Evolutionary conservation across 805 yeast genomes (phyloP).

Genomic region (Myxozyma lipomycoides): DNA sequence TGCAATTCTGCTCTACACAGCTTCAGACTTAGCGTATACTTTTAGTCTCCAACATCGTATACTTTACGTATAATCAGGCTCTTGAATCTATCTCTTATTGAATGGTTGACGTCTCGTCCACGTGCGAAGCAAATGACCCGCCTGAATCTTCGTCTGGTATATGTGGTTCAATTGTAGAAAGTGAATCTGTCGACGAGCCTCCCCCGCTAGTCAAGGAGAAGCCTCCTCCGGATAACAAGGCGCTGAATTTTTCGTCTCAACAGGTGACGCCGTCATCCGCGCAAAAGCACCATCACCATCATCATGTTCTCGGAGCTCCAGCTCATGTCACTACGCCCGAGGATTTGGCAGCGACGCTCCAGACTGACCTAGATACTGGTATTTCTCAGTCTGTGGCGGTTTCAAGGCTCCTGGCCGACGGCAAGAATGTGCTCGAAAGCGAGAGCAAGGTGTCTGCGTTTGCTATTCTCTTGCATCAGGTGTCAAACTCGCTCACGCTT

Average conservation of each 20-base stretch:
- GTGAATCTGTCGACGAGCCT: constrained; percentile 22
- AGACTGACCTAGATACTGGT: constrained; percentile 44
- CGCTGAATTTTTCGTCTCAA: background rate
- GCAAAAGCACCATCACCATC: constrained; percentile 13
- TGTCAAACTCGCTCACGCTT: constrained; percentile 74
- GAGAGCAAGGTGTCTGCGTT: constrained; percentile 52
- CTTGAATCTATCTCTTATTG: too few relatives aligned
- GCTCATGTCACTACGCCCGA: constrained; percentile 19
- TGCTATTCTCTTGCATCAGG: constrained; percentile 59
- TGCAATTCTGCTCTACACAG: too few relatives aligned
- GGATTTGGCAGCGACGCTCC: constrained; percentile 14
- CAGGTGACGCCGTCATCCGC: background rate
- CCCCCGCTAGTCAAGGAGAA: constrained; percentile 17
- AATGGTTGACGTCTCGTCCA: constrained; percentile 24
- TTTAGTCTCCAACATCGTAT: too few relatives aligned
- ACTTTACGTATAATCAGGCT: too few relatives aligned
- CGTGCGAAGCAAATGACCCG: constrained; percentile 26
- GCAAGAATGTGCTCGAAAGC: constrained; percentile 64
- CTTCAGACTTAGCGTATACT: too few relatives aligned
- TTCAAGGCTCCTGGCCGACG: constrained; percentile 40
- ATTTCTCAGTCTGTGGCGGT: constrained; percentile 41
- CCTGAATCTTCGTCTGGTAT: constrained; percentile 26
- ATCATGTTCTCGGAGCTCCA: constrained; percentile 15
- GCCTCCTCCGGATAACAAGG: background rate
- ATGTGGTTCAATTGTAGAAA: constrained; percentile 14